Conservation (phyloP, 441 rosid genomes). For the Brassica hybrid region DNA sequence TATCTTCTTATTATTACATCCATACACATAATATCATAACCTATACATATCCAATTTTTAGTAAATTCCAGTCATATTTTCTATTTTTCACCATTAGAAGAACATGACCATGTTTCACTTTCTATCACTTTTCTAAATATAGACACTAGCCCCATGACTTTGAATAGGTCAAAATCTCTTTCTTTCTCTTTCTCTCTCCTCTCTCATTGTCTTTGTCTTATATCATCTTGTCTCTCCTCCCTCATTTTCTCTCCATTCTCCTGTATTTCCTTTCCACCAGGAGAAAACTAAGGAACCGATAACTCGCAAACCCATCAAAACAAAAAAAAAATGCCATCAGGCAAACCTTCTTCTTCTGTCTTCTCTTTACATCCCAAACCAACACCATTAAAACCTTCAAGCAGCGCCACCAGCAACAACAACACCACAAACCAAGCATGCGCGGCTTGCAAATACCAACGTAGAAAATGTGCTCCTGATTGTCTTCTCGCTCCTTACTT, state of each 20-base stretch:
- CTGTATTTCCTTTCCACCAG: slow-evolving; percentile 46
- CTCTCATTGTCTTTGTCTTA: slow-evolving; percentile 39
- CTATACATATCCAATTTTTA: slow-evolving; percentile 34
- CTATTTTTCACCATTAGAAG: slow-evolving; percentile 45
- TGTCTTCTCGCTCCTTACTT: slow-evolving; percentile 96
- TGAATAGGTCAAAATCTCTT: slow-evolving; percentile 48
- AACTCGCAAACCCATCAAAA: slow-evolving; percentile 35
- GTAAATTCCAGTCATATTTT: slow-evolving; percentile 42
- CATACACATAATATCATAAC: slow-evolving; percentile 25
- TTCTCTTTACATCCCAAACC: slow-evolving; percentile 49
- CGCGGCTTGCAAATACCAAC: slow-evolving; percentile 97
- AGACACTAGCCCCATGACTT: slow-evolving; percentile 38
- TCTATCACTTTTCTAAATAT: slow-evolving; percentile 37
- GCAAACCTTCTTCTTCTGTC: slow-evolving; percentile 64
- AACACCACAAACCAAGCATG: slow-evolving; percentile 77
- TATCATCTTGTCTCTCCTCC: slow-evolving; percentile 48
- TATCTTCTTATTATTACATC: slow-evolving; percentile 28
- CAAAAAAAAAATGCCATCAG: slow-evolving; percentile 55
- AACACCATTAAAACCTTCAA: slow-evolving; percentile 36
- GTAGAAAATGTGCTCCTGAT: slow-evolving; percentile 89
- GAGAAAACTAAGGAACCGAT: slow-evolving; percentile 51
- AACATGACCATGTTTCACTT: slow-evolving; percentile 39
- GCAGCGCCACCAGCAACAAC: slow-evolving; percentile 40
- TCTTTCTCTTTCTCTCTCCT: slow-evolving; percentile 28
- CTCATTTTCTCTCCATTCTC: slow-evolving; percentile 60